Evolutionary conservation across 352 stramenopile genomes (phyloP).

Genomic region (Phytophthora constricta): DNA sequence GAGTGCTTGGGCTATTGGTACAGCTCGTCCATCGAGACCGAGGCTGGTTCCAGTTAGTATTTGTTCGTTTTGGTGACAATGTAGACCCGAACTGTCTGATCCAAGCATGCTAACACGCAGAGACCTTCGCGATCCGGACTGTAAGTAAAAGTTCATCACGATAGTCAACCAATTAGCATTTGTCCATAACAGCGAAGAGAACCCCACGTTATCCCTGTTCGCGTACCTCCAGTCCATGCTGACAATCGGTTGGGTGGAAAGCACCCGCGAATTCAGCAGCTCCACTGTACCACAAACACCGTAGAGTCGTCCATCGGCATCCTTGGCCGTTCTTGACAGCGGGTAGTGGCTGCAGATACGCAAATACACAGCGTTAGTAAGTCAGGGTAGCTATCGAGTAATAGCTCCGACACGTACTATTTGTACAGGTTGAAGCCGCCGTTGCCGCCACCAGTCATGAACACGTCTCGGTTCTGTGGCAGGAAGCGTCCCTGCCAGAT

Average conservation of each 20-base stretch:
- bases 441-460: conserved; percentile 96
- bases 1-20: conserved; percentile 17
- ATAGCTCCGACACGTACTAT: conserved; percentile 91
- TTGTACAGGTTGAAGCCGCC: conserved; percentile 98
- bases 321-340: conserved; percentile 79
- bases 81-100: conserved; percentile 95
- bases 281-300: conserved; percentile 93
- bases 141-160: not conserved
- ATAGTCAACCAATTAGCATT: conserved; percentile 1
- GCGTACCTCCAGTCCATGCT: conserved; percentile 96
- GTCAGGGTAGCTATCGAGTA: no score
- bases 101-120: conserved; percentile 91
- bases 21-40: conserved; percentile 17
- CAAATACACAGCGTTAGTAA: conserved; percentile 18
- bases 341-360: conserved; percentile 73
- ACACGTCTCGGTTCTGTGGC: conserved; percentile 96
- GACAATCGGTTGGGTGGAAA: conserved; percentile 96
- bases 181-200: no score
- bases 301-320: conserved; percentile 82
- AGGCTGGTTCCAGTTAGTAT: conserved; percentile 59
- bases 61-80: conserved; percentile 97
- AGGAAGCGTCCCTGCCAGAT: conserved; percentile 95
- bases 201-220: no score
- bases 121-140: conserved; percentile 94
- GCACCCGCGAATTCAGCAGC: conserved; percentile 94